These are phyloP conservation scores for Rhododendron vialii DNA, from an alignment of 148 eudicot genomes.

Conservation along the genomic window DNA sequence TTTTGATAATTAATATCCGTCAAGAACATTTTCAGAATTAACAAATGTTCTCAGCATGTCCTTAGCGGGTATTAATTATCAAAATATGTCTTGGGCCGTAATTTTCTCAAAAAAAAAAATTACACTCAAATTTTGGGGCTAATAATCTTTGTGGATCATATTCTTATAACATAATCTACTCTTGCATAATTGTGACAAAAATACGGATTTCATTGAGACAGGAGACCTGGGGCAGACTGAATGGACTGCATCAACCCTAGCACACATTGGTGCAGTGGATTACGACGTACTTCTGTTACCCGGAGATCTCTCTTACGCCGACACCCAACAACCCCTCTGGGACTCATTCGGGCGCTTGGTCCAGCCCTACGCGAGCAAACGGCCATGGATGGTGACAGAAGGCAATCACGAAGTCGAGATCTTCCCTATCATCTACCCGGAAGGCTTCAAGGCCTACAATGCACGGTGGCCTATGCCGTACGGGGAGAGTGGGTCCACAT, in stretches of 20 bases:
- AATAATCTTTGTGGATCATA: too few relatives aligned
- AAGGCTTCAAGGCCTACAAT: constrained; percentile 72
- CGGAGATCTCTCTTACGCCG: constrained; percentile 80
- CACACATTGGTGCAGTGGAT: constrained; percentile 41
- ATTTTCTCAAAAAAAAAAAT: too few relatives aligned
- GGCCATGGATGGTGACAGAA: constrained; percentile 92
- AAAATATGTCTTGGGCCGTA: too few relatives aligned
- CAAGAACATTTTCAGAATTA: accelerated
- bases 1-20: too few relatives aligned
- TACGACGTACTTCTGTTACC: constrained; percentile 63
- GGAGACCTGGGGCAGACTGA: constrained; percentile 88
- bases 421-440: constrained; percentile 53
- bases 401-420: constrained; percentile 72
- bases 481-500: constrained; percentile 64
- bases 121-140: too few relatives aligned
- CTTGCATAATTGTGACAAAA: background rate
- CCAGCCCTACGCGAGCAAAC: constrained; percentile 61
- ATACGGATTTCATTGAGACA: constrained; percentile 11
- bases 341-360: constrained; percentile 85
- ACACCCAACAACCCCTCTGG: constrained; percentile 71
- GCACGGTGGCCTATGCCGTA: constrained; percentile 82
- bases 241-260: constrained; percentile 67
- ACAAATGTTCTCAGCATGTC: too few relatives aligned
- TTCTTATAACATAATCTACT: background rate
- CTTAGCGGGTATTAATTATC: too few relatives aligned